These are phyloP conservation scores for Dichomitus squalens DNA, from an alignment of 1,284 basidiomycete species.

Conservation along the genomic window DNA sequence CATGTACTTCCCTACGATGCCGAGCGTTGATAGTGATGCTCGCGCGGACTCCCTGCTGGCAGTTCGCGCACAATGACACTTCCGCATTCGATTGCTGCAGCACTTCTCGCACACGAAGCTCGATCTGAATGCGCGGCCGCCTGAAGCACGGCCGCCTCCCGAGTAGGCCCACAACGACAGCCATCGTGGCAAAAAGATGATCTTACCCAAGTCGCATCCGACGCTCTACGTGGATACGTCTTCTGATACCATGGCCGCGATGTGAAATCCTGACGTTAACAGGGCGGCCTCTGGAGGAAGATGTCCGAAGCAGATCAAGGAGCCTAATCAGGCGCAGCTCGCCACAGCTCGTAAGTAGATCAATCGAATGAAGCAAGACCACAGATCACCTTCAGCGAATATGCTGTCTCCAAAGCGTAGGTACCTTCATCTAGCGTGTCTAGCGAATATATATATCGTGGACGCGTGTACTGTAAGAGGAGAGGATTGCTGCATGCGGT, in stretches of 20 bases:
- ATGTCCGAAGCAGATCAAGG: constrained; percentile 25
- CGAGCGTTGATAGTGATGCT: background rate
- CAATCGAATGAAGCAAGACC: too few relatives aligned
- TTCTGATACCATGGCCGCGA: background rate
- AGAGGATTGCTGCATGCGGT: too few relatives aligned
- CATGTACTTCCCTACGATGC: constrained; percentile 37
- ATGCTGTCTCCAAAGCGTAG: too few relatives aligned
- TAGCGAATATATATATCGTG: too few relatives aligned
- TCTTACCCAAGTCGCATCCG: constrained; percentile 20
- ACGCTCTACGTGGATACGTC: constrained; percentile 19
- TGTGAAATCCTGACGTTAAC: background rate
- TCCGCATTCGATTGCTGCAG: constrained; percentile 46
- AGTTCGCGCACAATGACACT: constrained; percentile 46
- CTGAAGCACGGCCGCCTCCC: constrained; percentile 16
- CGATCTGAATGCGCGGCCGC: constrained; percentile 27
- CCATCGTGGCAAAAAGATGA: constrained; percentile 18
- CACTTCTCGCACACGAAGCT: constrained; percentile 47
- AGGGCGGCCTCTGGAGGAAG: constrained; percentile 33
- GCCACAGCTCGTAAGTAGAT: too few relatives aligned
- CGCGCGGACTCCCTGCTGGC: too few relatives aligned
- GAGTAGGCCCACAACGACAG: constrained; percentile 21
- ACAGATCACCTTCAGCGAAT: too few relatives aligned
- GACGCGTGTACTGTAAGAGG: too few relatives aligned
- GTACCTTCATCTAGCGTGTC: too few relatives aligned
- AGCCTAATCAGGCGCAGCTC: too few relatives aligned